Evolutionary conservation across 2,329 filamentous ascomycete species (phyloP).

Genomic region (Knufia petricola): DNA sequence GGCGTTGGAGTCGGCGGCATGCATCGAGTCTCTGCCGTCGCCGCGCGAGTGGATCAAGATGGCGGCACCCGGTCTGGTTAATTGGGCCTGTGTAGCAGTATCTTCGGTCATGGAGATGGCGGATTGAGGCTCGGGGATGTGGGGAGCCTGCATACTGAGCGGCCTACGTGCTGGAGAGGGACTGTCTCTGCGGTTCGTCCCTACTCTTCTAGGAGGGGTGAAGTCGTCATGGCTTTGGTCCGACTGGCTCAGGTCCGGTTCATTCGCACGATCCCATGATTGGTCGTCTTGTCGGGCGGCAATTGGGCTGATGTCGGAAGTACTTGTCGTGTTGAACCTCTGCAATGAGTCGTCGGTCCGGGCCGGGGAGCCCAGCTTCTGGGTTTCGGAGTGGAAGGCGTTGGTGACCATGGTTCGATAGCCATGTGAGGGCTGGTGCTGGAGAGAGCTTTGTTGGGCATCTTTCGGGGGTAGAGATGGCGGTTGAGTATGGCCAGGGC

Average conservation of each 20-base stretch:
- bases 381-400: conserved; percentile 54
- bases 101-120: conserved; percentile 30
- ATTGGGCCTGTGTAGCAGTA: conserved; percentile 1
- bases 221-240: conserved; percentile 31
- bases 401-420: conserved; percentile 53
- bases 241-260: background rate
- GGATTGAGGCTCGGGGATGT: conserved; percentile 33
- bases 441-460: conserved; percentile 26
- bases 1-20: background rate
- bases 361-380: conserved; percentile 43
- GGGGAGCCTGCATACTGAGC: conserved; percentile 37
- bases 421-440: conserved; percentile 46
- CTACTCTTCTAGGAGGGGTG: conserved; percentile 41
- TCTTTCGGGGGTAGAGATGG: background rate
- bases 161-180: conserved; percentile 51
- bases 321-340: conserved; percentile 54
- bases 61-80: conserved; percentile 2
- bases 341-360: conserved; percentile 42
- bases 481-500: background rate
- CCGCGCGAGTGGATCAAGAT: background rate
- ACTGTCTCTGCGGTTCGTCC: conserved; percentile 35
- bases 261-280: background rate
- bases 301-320: conserved; percentile 53
- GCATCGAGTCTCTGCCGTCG: background rate
- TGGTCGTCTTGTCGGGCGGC: background rate